Conservation (phyloP, 192 early-diverging fungal genomes). For the Bifiguratus adelaidae region DNA sequence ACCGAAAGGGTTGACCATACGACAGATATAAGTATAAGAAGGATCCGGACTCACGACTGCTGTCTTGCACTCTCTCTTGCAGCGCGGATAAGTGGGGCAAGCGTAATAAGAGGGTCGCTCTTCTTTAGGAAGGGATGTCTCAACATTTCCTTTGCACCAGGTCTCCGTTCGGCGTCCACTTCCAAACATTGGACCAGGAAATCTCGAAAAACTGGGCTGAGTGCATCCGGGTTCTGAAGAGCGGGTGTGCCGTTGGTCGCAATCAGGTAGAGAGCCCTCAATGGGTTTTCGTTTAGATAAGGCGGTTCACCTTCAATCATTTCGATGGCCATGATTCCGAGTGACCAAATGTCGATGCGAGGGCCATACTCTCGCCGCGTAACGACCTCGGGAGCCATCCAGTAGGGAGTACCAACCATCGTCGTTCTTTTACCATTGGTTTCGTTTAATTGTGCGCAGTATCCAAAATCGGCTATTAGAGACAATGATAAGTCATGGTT, state of each 20-base stretch:
- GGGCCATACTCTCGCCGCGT: conserved; percentile 82
- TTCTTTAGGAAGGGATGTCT: conserved; percentile 79
- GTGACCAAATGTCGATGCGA: conserved; percentile 96
- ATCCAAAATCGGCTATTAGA: conserved; percentile 72
- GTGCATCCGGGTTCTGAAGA: conserved; percentile 76
- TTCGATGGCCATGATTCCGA: conserved; percentile 96
- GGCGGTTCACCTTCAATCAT: conserved; percentile 98
- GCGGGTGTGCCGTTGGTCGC: conserved; percentile 92
- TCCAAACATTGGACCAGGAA: conserved; percentile 76
- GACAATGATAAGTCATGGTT: neutral
- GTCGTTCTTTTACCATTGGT: conserved; percentile 59
- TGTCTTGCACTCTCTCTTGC: conserved; percentile 43
- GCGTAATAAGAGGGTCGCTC: conserved; percentile 68
- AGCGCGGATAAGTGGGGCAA: conserved; percentile 73
- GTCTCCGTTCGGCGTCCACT: conserved; percentile 74
- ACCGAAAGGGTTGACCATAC: too few relatives aligned
- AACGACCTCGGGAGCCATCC: conserved; percentile 98
- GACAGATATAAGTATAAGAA: too few relatives aligned
- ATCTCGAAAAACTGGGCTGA: conserved; percentile 67
- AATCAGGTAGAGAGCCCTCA: conserved; percentile 87
- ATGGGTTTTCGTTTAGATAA: conserved; percentile 89
- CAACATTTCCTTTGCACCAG: conserved; percentile 67
- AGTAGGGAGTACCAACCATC: conserved; percentile 84
- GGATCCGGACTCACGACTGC: too few relatives aligned
- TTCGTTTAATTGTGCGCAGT: conserved; percentile 69